Evolutionary conservation across 148 eudicot genomes (phyloP), one percentile per base, ranked within the genome.

Genomic region (Vaccinium corymbosum): DNA sequence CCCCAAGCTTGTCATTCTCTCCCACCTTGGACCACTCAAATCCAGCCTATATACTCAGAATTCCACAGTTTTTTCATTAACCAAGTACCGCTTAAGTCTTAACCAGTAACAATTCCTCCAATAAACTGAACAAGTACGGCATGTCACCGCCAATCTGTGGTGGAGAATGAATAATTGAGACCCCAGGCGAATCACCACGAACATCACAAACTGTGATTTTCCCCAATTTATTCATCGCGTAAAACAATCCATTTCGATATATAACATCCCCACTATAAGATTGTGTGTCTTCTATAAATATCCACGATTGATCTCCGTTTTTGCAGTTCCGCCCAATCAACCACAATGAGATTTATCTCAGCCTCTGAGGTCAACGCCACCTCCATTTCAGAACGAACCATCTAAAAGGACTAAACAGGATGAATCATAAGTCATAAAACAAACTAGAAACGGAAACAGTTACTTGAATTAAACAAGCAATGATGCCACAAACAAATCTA

Each of bases 231-330:
- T 91, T 84, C 66, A 92, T 93, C 10, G 93, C 91, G 85, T 92
- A 91, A 52, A 92, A 90, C 66, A 87, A 86, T 29, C 89, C 93
- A 5, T 90, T 56, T 16, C 79, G 74, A 83, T 82, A 93, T 74
- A 93, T 86, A 71, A 86, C 98, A 84, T 95, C 98, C 89, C 92
- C 98, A 16, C 86, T 81, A 68, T 61, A 89, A 42, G 86, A 87
- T 50, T 66, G 81, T 2, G 87, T 87, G 13, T 79, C 84, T 2
- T 88, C 87, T 27, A 95, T 83, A 17, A 88, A 87, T 20, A 64
- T 86, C 98, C 98, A 94, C 7, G 88, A 83, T 46, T 81, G 3
- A 13, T 92, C 92, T 8, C 89, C 90, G 3, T 76, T 87, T 83
- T 83, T 90, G 79, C 92, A 91, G 90, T 49, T 86, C 88, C 0